Evolutionary conservation across 2,329 filamentous ascomycete genomes (phyloP), one percentile per base, ranked within the genome.

Genomic region (Hymenoscyphus fructigenus): DNA sequence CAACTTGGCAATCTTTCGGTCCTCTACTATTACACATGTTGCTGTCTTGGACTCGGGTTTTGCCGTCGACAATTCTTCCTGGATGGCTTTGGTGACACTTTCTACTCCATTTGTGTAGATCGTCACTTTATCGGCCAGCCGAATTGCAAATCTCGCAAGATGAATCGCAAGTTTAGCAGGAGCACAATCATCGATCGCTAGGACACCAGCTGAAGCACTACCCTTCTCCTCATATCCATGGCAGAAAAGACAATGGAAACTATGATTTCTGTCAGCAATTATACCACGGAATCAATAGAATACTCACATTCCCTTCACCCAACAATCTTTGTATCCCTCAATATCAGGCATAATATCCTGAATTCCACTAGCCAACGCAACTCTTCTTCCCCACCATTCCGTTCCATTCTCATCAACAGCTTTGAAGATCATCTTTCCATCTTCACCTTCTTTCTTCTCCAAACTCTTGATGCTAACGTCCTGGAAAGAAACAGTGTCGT

Each of bases 201-300:
- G 77, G 3, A 86, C 70, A 0, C 83, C 83, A 0, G 78, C 79
- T 0, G 81, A 80, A 0, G 75, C 69, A 2, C 75, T 72, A 1
- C 82, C 83, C 15, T 81, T 78, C 60, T 87, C 83, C 67, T 88
- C 85, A 71, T 80, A 88, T 4, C 85, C 85, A 56, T 87, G 80
- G 73, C 85, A 88, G 69, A 83, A 86, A 1, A 88, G 78, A 68
- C 85, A 88, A 69, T 87, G 84, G 68, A 84, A 87, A 56, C 80
- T 82, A 71, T 73, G 20, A 10, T n/a, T 14, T 10, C 10, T 17
- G 29, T 20, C 36, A 28, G n/a, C 9, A 26, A 34, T 7, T 5
- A 26, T 15, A 17, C 5, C 10, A 23, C 26, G 10, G 20, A n/a
- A 2, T 17, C n/a, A 20, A 3, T 0, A 9, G 26, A 5, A 32